Percentiles rank a stretch among this genome's conserved stretches.
Evolutionary conservation across 371 early-diverging fungal genomes (phyloP).

Genomic region (Smittium culicis): DNA sequence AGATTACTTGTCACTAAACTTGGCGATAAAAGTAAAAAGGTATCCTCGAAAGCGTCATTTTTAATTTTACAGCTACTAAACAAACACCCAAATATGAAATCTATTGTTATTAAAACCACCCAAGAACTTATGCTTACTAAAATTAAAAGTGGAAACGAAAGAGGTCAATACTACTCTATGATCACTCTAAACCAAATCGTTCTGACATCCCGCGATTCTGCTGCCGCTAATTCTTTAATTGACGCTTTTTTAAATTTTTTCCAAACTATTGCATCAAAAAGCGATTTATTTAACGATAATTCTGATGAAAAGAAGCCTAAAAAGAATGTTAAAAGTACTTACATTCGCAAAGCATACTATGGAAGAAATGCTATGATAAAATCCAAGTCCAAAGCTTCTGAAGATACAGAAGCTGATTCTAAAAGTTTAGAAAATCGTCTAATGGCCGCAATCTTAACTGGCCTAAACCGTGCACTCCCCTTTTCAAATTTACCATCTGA

Average conservation of each 20-base stretch:
- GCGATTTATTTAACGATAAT: slow-evolving; percentile 20
- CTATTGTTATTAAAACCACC: slow-evolving; percentile 67
- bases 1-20: slow-evolving; percentile 84
- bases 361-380: slow-evolving; percentile 33
- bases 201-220: slow-evolving; percentile 49
- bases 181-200: slow-evolving; percentile 84
- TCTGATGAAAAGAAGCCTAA: slow-evolving; percentile 36
- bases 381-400: slow-evolving; percentile 33
- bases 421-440: slow-evolving; percentile 56
- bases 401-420: slow-evolving; percentile 43
- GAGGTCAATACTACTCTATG: slow-evolving; percentile 75
- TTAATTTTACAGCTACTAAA: slow-evolving; percentile 58
- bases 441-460: slow-evolving; percentile 84
- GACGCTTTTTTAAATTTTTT: slow-evolving; percentile 85
- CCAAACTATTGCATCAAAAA: slow-evolving; percentile 47
- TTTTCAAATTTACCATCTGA: slow-evolving; percentile 66
- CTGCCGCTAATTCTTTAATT: slow-evolving; percentile 65
- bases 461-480: slow-evolving; percentile 90
- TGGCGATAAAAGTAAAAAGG: slow-evolving; percentile 78
- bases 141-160: slow-evolving; percentile 41
- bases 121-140: slow-evolving; percentile 70
- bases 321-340: slow-evolving; percentile 30
- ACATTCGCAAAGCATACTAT: slow-evolving; percentile 25
- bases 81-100: slow-evolving; percentile 73
- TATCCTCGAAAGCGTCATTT: slow-evolving; percentile 70